Conservation (phyloP, 1,284 basidiomycete genomes). For the Trametes pubescens region DNA sequence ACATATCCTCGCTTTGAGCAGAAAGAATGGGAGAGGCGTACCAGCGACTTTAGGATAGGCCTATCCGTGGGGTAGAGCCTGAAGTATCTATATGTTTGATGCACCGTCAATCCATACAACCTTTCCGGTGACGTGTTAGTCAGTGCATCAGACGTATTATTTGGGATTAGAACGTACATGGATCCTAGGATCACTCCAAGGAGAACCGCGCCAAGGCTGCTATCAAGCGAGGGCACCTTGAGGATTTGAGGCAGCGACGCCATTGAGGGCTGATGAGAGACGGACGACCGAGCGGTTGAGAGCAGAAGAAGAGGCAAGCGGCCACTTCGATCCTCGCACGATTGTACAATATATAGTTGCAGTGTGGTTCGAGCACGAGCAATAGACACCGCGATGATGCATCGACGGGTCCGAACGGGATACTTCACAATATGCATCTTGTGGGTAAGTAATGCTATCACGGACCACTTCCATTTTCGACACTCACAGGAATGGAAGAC, state of each 20-base stretch:
- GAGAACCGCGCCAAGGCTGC: slow-evolving; percentile 13
- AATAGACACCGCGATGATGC: background rate
- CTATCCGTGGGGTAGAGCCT: slow-evolving; percentile 1
- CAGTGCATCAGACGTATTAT: background rate
- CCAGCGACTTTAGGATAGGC: background rate
- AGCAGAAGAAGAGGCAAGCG: background rate
- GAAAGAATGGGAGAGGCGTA: background rate
- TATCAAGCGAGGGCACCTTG: slow-evolving; percentile 15
- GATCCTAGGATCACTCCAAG: slow-evolving; percentile 3
- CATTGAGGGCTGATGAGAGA: background rate
- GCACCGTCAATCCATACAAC: background rate
- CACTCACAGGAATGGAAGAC: background rate
- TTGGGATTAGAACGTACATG: slow-evolving; percentile 4
- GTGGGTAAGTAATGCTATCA: background rate
- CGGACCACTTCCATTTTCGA: background rate
- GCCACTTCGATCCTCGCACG: no score
- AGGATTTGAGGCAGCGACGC: slow-evolving; percentile 1
- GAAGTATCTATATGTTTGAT: slow-evolving; percentile 6
- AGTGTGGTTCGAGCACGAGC: background rate
- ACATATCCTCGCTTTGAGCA: no score
- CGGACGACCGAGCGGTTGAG: background rate
- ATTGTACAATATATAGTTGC: background rate
- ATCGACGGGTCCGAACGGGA: background rate
- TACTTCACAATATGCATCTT: background rate
- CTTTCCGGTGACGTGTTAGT: slow-evolving; percentile 7